phyloP scores from a whole-genome alignment of 306 rosid genomes.

The Vigna hirtella region DNA sequence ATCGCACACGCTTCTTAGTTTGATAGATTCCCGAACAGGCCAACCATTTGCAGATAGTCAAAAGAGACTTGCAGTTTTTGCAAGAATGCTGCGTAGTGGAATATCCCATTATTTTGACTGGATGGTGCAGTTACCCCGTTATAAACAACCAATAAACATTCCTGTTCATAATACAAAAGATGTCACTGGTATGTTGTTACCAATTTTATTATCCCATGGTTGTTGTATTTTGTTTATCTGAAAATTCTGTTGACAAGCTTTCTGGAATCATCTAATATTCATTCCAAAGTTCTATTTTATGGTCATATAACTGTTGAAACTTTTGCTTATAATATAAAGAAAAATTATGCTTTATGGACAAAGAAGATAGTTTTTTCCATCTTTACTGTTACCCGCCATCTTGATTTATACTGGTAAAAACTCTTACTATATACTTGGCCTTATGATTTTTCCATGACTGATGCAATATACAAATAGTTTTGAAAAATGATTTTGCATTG shows the following conservation, averaged over 20 bases:
- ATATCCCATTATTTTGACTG: constrained; percentile 71
- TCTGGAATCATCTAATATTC: constrained; percentile 35
- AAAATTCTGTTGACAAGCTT: constrained; percentile 26
- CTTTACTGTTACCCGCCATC: constrained; percentile 18
- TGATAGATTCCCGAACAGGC: constrained; percentile 79
- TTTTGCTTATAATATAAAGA: constrained; percentile 5
- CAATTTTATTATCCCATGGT: constrained; percentile 28
- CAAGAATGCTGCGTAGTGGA: constrained; percentile 91
- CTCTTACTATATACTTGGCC: neutral
- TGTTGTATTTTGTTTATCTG: constrained; percentile 34
- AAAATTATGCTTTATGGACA: constrained; percentile 30
- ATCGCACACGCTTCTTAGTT: constrained; percentile 93
- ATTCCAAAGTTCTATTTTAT: constrained; percentile 20
- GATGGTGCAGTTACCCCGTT: constrained; percentile 59
- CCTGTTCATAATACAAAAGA: constrained; percentile 58
- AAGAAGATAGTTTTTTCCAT: constrained; percentile 14
- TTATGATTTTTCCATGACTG: constrained; percentile 14
- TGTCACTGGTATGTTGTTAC: constrained; percentile 62
- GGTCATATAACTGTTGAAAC: constrained; percentile 26
- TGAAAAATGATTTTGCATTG: constrained; percentile 34
- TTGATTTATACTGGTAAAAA: constrained; percentile 1
- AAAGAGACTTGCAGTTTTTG: constrained; percentile 68
- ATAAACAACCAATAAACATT: constrained; percentile 53
- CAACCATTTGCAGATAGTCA: constrained; percentile 72
- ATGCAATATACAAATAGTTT: neutral